A percentile compares a stretch with the other conserved stretches of the same genome.
Conservation (phyloP, 768 basidiomycete species). For the Gymnopilus junonius region DNA sequence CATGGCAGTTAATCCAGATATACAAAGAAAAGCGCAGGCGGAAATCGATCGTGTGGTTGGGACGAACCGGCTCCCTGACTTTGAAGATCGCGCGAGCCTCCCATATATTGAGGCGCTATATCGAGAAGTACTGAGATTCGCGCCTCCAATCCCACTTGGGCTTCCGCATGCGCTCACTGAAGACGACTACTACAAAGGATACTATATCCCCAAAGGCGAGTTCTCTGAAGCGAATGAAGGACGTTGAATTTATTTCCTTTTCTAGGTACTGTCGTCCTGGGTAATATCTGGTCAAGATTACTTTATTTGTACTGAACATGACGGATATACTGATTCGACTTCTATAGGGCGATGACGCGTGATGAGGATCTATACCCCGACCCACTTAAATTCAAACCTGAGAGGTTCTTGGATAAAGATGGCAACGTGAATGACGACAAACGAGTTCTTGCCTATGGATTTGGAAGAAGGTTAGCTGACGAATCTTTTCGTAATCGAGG, state of each 20-base stretch:
- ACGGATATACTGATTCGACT: neutral
- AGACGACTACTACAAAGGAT: constrained; percentile 35
- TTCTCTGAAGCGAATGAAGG: constrained; percentile 17
- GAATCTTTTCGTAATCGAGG: neutral
- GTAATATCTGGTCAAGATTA: neutral
- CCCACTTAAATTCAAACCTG: constrained; percentile 36
- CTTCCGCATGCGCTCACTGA: constrained; percentile 8
- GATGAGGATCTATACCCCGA: constrained; percentile 37
- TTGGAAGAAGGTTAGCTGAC: constrained; percentile 29
- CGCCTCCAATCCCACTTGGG: neutral
- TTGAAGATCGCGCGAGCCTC: constrained; percentile 29
- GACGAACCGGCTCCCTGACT: constrained; percentile 28
- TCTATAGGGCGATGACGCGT: constrained; percentile 23
- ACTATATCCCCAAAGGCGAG: constrained; percentile 34
- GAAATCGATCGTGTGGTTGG: constrained; percentile 42
- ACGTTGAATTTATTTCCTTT: neutral
- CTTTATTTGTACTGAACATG: neutral
- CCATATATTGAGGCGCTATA: constrained; percentile 32
- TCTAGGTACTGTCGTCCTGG: neutral
- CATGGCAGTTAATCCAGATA: constrained; percentile 33
- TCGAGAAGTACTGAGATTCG: constrained; percentile 6
- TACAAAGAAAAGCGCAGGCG: constrained; percentile 35
- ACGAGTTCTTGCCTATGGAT: constrained; percentile 31
- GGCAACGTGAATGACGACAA: constrained; percentile 23
- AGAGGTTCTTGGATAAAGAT: constrained; percentile 27